Evolutionary conservation across 2,329 filamentous ascomycete species (phyloP).

Genomic region (Penicillium sp.): DNA sequence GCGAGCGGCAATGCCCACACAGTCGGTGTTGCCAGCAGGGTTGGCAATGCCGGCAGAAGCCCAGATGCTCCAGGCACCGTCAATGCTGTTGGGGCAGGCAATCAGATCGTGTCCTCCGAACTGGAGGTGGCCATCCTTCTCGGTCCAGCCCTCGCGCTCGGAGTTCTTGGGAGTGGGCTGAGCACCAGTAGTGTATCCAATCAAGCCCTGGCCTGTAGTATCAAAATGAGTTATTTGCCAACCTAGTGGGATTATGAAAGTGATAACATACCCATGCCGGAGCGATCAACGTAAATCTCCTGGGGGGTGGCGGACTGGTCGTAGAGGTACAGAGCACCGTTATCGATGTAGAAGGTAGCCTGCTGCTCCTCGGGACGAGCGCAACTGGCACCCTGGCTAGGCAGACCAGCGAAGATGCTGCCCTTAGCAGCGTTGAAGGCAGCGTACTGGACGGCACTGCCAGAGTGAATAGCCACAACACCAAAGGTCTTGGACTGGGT

Average conservation of each 20-base stretch:
- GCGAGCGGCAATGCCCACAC: conserved; percentile 33
- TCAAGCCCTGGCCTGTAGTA: conserved; percentile 49
- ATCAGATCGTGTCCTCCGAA: conserved; percentile 49
- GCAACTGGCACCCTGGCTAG: conserved; percentile 52
- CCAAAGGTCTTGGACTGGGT: conserved; percentile 44
- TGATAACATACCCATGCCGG: conserved; percentile 55
- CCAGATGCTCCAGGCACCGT: conserved; percentile 44
- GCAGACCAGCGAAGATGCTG: conserved; percentile 47
- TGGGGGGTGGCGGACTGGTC: conserved; percentile 46
- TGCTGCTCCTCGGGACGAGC: conserved; percentile 34
- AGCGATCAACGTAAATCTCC: conserved; percentile 55
- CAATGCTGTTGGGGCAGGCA: conserved; percentile 53
- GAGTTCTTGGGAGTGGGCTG: conserved; percentile 40
- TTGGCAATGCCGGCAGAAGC: conserved; percentile 26
- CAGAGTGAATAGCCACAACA: conserved; percentile 52
- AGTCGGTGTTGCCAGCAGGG: conserved; percentile 34
- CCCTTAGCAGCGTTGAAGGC: conserved; percentile 46
- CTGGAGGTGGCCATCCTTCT: conserved; percentile 48
- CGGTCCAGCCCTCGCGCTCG: conserved; percentile 50
- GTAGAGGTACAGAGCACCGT: conserved; percentile 52
- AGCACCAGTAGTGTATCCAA: conserved; percentile 53
- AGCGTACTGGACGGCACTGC: conserved; percentile 49
- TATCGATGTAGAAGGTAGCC: conserved; percentile 53
- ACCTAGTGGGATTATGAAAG: not conserved
- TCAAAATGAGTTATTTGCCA: not conserved